Conservation (phyloP, 2,329 filamentous ascomycete genomes). For the Mycogone perniciosa region DNA sequence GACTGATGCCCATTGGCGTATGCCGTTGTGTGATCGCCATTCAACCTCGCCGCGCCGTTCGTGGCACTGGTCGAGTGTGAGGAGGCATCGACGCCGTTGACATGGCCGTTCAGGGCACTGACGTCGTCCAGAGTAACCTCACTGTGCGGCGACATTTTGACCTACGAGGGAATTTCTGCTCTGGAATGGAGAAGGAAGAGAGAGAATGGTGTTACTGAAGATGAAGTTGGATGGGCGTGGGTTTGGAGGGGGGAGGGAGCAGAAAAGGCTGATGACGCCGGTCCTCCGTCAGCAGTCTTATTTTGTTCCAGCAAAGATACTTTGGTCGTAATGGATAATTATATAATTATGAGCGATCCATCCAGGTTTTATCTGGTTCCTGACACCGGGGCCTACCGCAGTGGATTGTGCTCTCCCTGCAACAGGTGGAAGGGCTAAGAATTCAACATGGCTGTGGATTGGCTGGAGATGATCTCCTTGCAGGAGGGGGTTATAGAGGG, state of each 20-base stretch:
- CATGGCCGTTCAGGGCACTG: conserved; percentile 3
- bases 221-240: background rate
- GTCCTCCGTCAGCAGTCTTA: background rate
- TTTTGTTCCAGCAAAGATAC: background rate
- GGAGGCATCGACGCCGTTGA: conserved; percentile 1
- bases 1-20: conserved; percentile 13
- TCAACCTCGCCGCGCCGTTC: conserved; percentile 12
- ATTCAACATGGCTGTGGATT: too few relatives aligned
- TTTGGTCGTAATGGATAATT: too few relatives aligned
- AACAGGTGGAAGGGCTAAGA: too few relatives aligned
- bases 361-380: too few relatives aligned
- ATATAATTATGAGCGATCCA: too few relatives aligned
- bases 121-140: conserved; percentile 25
- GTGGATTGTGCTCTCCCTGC: too few relatives aligned
- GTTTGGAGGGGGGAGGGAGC: background rate
- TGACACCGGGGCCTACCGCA: too few relatives aligned
- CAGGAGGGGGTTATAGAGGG: too few relatives aligned
- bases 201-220: background rate
- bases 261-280: background rate
- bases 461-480: too few relatives aligned
- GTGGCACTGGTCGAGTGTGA: conserved; percentile 3
- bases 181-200: background rate
- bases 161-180: background rate
- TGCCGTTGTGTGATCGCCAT: conserved; percentile 14
- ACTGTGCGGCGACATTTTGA: conserved; percentile 31